phyloP scores from a whole-genome alignment of 495 filamentous ascomycete genomes.

The Pyrenopolyporus hunteri region DNA sequence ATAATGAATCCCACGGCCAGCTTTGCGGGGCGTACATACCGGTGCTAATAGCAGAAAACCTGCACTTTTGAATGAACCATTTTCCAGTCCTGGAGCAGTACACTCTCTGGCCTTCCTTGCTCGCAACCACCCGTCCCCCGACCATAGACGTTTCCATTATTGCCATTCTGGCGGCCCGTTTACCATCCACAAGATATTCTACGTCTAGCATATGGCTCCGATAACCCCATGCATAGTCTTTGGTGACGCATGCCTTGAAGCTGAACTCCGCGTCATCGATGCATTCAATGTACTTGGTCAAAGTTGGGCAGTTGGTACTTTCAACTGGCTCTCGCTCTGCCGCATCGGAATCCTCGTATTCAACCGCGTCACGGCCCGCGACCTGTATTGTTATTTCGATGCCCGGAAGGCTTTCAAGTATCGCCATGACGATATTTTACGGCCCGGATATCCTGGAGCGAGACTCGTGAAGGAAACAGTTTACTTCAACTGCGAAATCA shows the following conservation, averaged over 20 bases:
- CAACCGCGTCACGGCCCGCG: slow-evolving; percentile 28
- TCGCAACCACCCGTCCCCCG: not conserved
- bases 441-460: too few relatives aligned
- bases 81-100: not conserved
- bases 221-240: slow-evolving; percentile 19
- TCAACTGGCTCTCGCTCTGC: not conserved
- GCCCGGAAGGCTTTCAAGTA: slow-evolving; percentile 40
- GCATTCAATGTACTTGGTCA: slow-evolving; percentile 45
- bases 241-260: slow-evolving; percentile 7
- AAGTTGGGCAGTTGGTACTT: not conserved
- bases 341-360: slow-evolving; percentile 41
- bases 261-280: slow-evolving; percentile 38
- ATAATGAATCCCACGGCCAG: not conserved
- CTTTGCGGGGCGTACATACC: slow-evolving; percentile 27
- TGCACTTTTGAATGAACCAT: slow-evolving; percentile 20
- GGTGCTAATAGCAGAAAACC: slow-evolving; percentile 32
- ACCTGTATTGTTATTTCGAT: slow-evolving; percentile 39
- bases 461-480: too few relatives aligned
- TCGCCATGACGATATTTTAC: slow-evolving; percentile 41
- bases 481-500: too few relatives aligned
- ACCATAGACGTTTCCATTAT: not conserved
- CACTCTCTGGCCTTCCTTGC: not conserved
- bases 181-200: slow-evolving; percentile 11
- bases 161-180: not conserved
- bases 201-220: not conserved